phyloP scores from a whole-genome alignment of 1,284 basidiomycete genomes.

The Sporisorium sorghi region DNA sequence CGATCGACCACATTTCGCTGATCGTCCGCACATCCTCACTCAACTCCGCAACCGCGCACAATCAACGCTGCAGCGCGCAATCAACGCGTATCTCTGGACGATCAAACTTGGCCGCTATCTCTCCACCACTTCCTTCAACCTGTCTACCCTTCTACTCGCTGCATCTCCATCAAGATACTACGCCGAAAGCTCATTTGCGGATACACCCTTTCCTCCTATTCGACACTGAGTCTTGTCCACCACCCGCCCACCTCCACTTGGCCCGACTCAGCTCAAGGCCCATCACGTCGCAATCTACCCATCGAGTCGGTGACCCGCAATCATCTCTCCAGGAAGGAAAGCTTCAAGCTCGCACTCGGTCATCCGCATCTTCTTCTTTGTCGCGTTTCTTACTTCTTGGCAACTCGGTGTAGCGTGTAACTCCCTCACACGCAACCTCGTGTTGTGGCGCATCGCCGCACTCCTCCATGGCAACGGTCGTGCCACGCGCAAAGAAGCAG shows the following conservation, averaged over 20 bases:
- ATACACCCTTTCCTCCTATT: background rate
- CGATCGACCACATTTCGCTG: background rate
- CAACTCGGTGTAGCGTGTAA: conserved; percentile 8
- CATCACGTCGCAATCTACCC: background rate
- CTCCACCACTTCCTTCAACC: background rate
- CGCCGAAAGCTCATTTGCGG: background rate
- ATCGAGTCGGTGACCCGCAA: background rate
- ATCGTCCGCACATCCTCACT: background rate
- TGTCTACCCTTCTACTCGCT: background rate
- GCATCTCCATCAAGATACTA: background rate
- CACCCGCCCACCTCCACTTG: conserved; percentile 34
- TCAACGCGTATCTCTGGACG: background rate
- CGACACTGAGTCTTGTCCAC: background rate
- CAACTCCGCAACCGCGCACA: too few species aligned
- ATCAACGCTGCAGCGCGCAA: background rate
- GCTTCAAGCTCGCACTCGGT: background rate
- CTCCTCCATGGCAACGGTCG: conserved; percentile 51
- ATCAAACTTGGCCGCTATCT: background rate
- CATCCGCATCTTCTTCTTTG: background rate
- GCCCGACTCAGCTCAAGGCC: background rate
- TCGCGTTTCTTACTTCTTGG: background rate
- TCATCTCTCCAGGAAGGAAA: conserved; percentile 1
- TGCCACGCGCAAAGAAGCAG: conserved; percentile 56
- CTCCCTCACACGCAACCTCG: background rate
- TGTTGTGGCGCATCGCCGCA: background rate